phyloP scores from a whole-genome alignment of 1,284 basidiomycete genomes.

The Sutorius eximius region DNA sequence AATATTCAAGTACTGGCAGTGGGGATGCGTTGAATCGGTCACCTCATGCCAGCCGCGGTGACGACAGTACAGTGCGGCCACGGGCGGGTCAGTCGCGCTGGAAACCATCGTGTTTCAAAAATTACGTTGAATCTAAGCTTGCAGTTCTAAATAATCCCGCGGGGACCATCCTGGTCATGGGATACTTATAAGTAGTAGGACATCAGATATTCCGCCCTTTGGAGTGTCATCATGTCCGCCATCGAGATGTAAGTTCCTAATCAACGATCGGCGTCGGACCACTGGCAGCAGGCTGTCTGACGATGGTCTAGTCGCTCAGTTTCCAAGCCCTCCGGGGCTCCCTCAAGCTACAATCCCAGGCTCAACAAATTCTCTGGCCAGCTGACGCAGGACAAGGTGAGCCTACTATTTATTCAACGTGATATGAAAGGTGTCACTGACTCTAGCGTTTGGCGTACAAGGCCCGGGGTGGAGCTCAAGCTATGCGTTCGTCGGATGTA shows the following conservation, averaged over 20 bases:
- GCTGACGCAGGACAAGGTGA: conserved; percentile 71
- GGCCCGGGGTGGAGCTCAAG: conserved; percentile 75
- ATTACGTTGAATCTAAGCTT: conserved; percentile 1
- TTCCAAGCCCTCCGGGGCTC: conserved; percentile 34
- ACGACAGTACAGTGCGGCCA: no score
- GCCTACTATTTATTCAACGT: neutral
- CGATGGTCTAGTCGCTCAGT: conserved; percentile 40
- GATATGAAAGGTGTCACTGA: neutral
- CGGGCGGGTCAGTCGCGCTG: conserved; percentile 5
- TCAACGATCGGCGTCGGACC: neutral
- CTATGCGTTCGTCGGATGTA: conserved; percentile 63
- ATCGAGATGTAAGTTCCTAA: conserved; percentile 56
- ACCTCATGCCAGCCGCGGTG: no score
- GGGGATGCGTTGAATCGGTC: neutral
- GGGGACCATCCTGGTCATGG: conserved; percentile 19
- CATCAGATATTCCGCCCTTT: neutral
- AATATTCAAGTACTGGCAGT: neutral
- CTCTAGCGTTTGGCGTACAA: conserved; percentile 26
- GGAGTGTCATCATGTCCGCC: conserved; percentile 40
- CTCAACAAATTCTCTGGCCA: conserved; percentile 72
- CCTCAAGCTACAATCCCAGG: conserved; percentile 37
- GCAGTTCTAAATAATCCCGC: neutral
- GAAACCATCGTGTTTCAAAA: conserved; percentile 13
- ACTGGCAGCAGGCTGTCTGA: no score
- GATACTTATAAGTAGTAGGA: conserved; percentile 22